Conservation (phyloP, 2,329 filamentous ascomycete species). For the Madurella fahalii region DNA sequence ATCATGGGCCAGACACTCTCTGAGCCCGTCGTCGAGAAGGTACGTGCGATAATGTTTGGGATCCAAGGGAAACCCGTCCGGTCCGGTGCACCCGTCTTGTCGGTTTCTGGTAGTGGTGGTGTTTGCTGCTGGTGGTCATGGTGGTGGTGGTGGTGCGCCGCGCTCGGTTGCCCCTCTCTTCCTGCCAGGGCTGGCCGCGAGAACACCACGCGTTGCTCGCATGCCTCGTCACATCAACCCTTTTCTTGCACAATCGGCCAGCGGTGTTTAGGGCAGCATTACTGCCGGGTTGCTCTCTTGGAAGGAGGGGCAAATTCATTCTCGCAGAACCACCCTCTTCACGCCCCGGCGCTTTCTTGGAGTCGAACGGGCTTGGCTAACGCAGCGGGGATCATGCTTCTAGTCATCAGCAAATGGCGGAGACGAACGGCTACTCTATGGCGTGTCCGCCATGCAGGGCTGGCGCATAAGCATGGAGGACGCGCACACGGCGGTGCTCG, state of each 20-base stretch:
- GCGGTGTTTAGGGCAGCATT: not conserved
- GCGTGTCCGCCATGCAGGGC: conserved; percentile 98
- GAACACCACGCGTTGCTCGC: conserved; percentile 2
- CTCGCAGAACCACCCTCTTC: not conserved
- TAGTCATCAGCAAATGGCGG: conserved; percentile 85
- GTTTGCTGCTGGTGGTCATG: too few species aligned
- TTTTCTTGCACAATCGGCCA: not conserved
- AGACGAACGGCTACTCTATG: conserved; percentile 90
- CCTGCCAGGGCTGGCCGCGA: not conserved
- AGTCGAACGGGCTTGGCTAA: conserved; percentile 25
- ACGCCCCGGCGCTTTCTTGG: not conserved
- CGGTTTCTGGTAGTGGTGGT: not conserved
- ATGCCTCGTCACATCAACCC: not conserved
- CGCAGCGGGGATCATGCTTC: conserved; percentile 21
- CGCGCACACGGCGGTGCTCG: conserved; percentile 83
- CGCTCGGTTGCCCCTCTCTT: not conserved
- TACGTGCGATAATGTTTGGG: conserved; percentile 43
- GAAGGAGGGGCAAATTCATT: not conserved
- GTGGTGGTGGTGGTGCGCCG: not conserved
- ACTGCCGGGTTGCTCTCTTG: not conserved
- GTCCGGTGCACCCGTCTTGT: not conserved
- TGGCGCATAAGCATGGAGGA: conserved; percentile 99
- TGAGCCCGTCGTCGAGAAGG: conserved; percentile 98
- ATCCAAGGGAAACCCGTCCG: not conserved
- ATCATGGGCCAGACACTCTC: conserved; percentile 98